A percentile compares a stretch with the other conserved stretches of the same genome.
These are phyloP conservation scores for Lasiosphaeria miniovina DNA, from an alignment of 495 filamentous ascomycete genomes.

Conservation along the genomic window DNA sequence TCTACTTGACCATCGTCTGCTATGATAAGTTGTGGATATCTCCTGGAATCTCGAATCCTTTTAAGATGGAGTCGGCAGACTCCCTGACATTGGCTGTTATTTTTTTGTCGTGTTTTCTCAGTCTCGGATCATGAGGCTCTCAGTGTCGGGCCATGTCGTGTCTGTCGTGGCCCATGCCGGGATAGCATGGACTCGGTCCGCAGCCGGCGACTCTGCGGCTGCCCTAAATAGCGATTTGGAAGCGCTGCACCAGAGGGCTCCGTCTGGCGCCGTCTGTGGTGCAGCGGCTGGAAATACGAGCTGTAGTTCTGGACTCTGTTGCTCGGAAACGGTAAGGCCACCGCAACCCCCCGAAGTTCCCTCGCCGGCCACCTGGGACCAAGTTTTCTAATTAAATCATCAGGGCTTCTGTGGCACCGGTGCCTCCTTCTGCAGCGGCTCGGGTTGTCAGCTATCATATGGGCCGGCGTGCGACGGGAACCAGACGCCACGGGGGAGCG, in stretches of 20 bases:
- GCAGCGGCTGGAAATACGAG: constrained; percentile 15
- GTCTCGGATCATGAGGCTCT: not conserved
- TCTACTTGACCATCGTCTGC: not conserved
- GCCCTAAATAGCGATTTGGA: not conserved
- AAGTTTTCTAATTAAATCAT: not conserved
- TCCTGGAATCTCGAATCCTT: too few relatives aligned
- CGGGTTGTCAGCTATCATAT: constrained; percentile 54
- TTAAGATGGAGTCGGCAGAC: not conserved
- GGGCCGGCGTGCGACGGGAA: constrained; percentile 58
- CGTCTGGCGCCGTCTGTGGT: constrained; percentile 14
- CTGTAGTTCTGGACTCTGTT: constrained; percentile 20
- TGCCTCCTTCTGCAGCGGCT: constrained; percentile 52
- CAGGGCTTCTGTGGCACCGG: constrained; percentile 48
- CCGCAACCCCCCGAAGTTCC: not conserved
- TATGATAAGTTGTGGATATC: too few relatives aligned
- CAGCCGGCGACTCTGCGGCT: not conserved
- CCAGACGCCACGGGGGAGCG: constrained; percentile 48
- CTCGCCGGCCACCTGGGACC: not conserved
- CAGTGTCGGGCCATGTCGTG: not conserved
- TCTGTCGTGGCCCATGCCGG: not conserved
- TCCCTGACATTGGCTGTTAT: not conserved
- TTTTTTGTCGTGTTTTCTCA: not conserved
- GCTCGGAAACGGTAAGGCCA: constrained; percentile 11
- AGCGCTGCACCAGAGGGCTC: not conserved
- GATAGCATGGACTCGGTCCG: not conserved